Conservation (phyloP, 2,329 filamentous ascomycete species). For the Colletotrichum sp. region DNA sequence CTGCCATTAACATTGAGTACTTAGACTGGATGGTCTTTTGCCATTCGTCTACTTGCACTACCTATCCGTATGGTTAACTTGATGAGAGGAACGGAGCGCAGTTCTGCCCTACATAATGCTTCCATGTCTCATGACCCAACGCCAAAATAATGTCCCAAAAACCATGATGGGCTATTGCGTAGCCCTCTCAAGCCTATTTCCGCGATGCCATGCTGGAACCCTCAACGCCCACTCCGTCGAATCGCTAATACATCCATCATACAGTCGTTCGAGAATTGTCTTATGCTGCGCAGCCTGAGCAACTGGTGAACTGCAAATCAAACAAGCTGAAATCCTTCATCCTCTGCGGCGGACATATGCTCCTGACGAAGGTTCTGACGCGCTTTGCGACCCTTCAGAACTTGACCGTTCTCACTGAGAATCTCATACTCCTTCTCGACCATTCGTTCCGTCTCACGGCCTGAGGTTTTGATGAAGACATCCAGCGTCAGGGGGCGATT, state of each 20-base stretch:
- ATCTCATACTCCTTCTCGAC: slow-evolving; percentile 55
- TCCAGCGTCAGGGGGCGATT: slow-evolving; percentile 44
- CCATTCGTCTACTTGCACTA: neutral
- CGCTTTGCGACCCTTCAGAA: slow-evolving; percentile 48
- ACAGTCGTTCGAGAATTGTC: neutral
- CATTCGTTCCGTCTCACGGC: slow-evolving; percentile 46
- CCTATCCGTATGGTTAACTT: neutral
- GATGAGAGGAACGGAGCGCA: neutral
- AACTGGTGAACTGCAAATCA: slow-evolving; percentile 15
- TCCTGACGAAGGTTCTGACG: slow-evolving; percentile 43
- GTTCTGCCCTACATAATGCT: neutral
- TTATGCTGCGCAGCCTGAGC: neutral
- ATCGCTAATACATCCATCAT: neutral
- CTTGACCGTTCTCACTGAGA: slow-evolving; percentile 48
- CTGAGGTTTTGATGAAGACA: slow-evolving; percentile 39
- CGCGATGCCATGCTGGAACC: neutral
- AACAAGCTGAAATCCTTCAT: slow-evolving; percentile 49
- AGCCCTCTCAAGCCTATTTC: neutral
- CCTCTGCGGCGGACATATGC: slow-evolving; percentile 28
- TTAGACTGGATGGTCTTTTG: neutral
- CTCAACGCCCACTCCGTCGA: neutral
- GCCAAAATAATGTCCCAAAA: neutral
- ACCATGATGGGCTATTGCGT: neutral
- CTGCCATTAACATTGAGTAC: neutral
- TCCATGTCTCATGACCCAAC: neutral